Percentiles rank a stretch among this genome's conserved stretches.
phyloP scores from a whole-genome alignment of 148 eudicot genomes.

The Rhododendron kiyosumense region DNA sequence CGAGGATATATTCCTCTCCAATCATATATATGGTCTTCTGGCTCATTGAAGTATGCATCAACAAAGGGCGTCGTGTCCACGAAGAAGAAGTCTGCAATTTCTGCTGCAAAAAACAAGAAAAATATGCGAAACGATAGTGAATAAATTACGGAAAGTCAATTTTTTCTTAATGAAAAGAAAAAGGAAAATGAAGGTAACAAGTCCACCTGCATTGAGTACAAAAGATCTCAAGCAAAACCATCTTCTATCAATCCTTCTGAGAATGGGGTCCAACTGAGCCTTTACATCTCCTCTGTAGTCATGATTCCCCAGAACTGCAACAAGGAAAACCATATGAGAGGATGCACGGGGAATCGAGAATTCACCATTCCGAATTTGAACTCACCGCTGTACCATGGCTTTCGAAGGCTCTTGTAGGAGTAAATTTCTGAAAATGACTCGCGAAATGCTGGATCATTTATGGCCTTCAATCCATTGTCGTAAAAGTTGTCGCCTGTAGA shows the following conservation, averaged over 20 bases:
- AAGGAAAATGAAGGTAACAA: background rate
- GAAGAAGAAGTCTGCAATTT: constrained; percentile 60
- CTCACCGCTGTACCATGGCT: constrained; percentile 70
- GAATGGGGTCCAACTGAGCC: constrained; percentile 61
- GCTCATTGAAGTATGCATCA: constrained; percentile 47
- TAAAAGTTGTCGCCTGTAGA: constrained; percentile 91
- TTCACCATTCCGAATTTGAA: background rate
- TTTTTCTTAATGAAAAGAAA: background rate
- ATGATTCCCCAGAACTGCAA: constrained; percentile 73
- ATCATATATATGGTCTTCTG: constrained; percentile 49
- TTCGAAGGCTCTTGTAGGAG: constrained; percentile 69
- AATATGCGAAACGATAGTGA: background rate
- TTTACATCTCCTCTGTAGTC: constrained; percentile 74
- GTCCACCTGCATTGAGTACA: constrained; percentile 58
- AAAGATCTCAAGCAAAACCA: constrained; percentile 75
- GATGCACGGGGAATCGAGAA: background rate
- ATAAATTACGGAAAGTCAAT: background rate
- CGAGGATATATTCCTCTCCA: constrained; percentile 67
- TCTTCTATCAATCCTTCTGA: constrained; percentile 45
- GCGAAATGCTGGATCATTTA: constrained; percentile 55
- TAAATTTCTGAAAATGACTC: constrained; percentile 62
- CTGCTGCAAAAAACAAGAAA: constrained; percentile 26
- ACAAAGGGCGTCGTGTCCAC: constrained; percentile 78
- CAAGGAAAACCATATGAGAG: background rate
- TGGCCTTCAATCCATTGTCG: constrained; percentile 50